Conservation (phyloP, 345 rosid species). For the Brassica carinata region DNA sequence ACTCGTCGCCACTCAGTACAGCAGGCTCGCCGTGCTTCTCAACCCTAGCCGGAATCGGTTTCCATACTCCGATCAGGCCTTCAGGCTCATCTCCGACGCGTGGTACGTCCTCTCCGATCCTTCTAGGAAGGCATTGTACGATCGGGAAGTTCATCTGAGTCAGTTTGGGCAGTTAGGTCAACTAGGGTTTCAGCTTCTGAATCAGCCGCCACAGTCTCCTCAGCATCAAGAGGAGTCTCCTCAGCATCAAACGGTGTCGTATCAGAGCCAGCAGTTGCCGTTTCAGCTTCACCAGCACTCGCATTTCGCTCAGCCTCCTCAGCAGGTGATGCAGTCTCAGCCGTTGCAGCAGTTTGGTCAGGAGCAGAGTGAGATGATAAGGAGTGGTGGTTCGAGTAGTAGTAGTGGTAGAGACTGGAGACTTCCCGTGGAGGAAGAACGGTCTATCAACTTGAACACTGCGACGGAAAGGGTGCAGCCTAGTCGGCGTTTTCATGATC, state of each 20-base stretch:
- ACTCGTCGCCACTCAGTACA: constrained; percentile 74
- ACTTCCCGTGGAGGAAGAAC: constrained; percentile 31
- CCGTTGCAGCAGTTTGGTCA: constrained; percentile 38
- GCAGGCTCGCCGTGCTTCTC: constrained; percentile 66
- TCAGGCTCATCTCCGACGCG: constrained; percentile 70
- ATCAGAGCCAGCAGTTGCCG: constrained; percentile 33
- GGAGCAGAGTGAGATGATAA: constrained; percentile 24
- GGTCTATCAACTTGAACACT: constrained; percentile 33
- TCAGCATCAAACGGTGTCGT: constrained; percentile 19
- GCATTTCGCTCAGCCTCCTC: constrained; percentile 16
- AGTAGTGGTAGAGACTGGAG: constrained; percentile 26
- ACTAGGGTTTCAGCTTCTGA: constrained; percentile 43
- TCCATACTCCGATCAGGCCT: constrained; percentile 71
- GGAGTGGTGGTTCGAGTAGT: constrained; percentile 38
- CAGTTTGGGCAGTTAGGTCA: constrained; percentile 53
- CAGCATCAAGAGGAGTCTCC: constrained; percentile 16
- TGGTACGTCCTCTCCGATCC: constrained; percentile 78
- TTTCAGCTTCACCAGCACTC: constrained; percentile 37
- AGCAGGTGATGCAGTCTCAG: constrained; percentile 10
- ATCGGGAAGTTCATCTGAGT: constrained; percentile 65
- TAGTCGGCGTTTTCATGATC: constrained; percentile 35
- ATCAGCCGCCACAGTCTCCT: constrained; percentile 28
- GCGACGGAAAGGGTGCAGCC: constrained; percentile 38
- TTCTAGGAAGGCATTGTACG: constrained; percentile 66
- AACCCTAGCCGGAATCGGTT: constrained; percentile 62